Evolutionary conservation across 1,284 basidiomycete species (phyloP).

Genomic region (Cystobasidium slooffiae): DNA sequence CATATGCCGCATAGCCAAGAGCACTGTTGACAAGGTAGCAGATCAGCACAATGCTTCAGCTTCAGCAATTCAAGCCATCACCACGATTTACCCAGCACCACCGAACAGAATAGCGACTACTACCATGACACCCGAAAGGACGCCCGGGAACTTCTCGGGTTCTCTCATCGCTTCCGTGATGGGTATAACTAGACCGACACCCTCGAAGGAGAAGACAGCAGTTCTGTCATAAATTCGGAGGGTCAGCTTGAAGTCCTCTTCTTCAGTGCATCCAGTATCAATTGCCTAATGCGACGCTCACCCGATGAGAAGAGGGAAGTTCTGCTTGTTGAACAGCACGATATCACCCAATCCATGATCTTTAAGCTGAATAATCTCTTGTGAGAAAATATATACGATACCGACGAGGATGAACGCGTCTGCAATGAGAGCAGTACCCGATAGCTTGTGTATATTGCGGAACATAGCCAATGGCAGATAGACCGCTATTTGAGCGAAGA

Average conservation of each 20-base stretch:
- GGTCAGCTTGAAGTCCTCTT: slow-evolving; percentile 2
- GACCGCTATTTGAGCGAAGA: slow-evolving; percentile 78
- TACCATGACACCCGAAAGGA: slow-evolving; percentile 88
- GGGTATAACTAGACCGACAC: slow-evolving; percentile 94
- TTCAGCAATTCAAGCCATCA: slow-evolving; percentile 84
- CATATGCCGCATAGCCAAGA: slow-evolving; percentile 57
- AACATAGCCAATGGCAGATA: slow-evolving; percentile 75
- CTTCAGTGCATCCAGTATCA: slow-evolving; percentile 12
- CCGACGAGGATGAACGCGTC: slow-evolving; percentile 95
- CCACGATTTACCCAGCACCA: slow-evolving; percentile 68
- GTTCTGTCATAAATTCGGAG: slow-evolving; percentile 65
- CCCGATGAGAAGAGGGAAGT: slow-evolving; percentile 92
- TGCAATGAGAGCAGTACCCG: slow-evolving; percentile 87
- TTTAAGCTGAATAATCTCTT: slow-evolving; percentile 72
- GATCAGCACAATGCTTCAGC: slow-evolving; percentile 52
- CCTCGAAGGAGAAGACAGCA: slow-evolving; percentile 98
- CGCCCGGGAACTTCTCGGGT: slow-evolving; percentile 87
- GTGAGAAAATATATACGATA: slow-evolving; percentile 62
- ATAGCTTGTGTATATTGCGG: slow-evolving; percentile 88
- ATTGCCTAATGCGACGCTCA: slow-evolving; percentile 57
- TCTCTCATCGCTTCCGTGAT: slow-evolving; percentile 93
- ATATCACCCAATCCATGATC: slow-evolving; percentile 78
- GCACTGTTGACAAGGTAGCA: slow-evolving; percentile 7
- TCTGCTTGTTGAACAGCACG: slow-evolving; percentile 81
- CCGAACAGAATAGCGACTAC: slow-evolving; percentile 82